phyloP scores from a whole-genome alignment of 2,329 filamentous ascomycete species.

The Pestalotiopsis sp. region DNA sequence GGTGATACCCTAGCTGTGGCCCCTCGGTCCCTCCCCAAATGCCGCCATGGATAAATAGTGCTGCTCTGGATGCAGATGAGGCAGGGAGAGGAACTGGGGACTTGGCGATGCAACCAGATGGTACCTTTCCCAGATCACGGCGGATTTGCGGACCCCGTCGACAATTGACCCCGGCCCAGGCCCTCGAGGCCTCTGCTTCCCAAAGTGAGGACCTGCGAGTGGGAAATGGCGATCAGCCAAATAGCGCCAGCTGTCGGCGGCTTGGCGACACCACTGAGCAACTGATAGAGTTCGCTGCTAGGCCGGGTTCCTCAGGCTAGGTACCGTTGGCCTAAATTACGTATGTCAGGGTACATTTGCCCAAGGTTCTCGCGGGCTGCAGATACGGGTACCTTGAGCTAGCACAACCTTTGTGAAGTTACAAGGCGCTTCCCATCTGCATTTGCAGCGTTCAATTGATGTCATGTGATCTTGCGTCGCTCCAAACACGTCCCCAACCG shows the following conservation, averaged over 20 bases:
- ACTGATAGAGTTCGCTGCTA: not conserved
- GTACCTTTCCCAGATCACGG: not conserved
- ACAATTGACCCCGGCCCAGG: not conserved
- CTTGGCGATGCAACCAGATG: not conserved
- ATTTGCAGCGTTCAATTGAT: not conserved
- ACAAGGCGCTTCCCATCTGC: not conserved
- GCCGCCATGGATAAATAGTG: not conserved
- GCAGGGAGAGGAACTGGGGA: not conserved
- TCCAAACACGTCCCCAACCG: conserved; percentile 1
- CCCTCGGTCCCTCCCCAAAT: not conserved
- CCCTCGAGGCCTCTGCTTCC: not conserved
- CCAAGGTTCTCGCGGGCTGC: not conserved
- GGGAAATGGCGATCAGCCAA: not conserved
- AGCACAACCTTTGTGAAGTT: not conserved
- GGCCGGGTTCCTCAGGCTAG: not conserved
- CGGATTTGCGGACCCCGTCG: not conserved
- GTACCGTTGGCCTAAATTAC: not conserved
- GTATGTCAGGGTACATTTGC: not conserved
- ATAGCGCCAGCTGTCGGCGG: not conserved
- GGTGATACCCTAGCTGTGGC: not conserved
- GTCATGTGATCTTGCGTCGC: conserved; percentile 6
- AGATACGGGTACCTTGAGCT: not conserved
- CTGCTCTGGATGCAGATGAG: not conserved
- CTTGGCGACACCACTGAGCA: not conserved
- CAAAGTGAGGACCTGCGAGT: not conserved